A percentile compares a stretch with the other conserved stretches of the same genome.
Evolutionary conservation across 106 monocot species (phyloP).

Genomic region (Acorus calamus): DNA sequence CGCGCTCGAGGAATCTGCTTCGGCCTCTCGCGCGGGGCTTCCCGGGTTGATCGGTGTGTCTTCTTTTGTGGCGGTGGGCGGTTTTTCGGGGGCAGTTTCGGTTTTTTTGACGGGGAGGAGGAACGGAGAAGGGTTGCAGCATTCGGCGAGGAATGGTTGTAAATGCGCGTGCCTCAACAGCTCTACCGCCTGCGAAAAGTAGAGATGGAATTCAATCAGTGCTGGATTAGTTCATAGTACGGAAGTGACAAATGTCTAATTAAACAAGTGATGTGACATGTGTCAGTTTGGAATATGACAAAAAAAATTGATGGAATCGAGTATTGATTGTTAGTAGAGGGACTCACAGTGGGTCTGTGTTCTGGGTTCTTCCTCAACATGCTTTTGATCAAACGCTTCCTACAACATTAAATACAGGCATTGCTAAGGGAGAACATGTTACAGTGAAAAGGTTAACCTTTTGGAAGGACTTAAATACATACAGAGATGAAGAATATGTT

Average conservation of each 20-base stretch:
- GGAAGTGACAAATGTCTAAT: no score
- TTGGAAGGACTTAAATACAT: conserved; percentile 9
- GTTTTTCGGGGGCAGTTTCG: conserved; percentile 20
- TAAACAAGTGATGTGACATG: no score
- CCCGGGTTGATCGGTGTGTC: not conserved
- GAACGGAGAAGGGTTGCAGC: conserved; percentile 47
- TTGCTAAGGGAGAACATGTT: no score
- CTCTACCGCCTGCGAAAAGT: conserved; percentile 48
- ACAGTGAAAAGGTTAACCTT: no score
- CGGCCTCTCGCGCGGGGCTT: not conserved
- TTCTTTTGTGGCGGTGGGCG: not conserved
- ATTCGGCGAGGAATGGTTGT: conserved; percentile 61
- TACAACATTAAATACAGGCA: conserved; percentile 6
- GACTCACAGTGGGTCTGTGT: conserved; percentile 81
- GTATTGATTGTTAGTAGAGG: not conserved
- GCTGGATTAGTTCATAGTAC: no score
- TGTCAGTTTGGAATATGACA: no score
- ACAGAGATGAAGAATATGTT: conserved; percentile 65
- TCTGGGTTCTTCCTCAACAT: conserved; percentile 97
- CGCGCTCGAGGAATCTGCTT: no score
- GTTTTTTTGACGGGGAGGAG: conserved; percentile 67
- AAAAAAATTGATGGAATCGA: not conserved
- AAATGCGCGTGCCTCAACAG: conserved; percentile 51
- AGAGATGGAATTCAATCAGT: not conserved
- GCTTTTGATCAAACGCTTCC: conserved; percentile 77